These are phyloP conservation scores for Citrus trifoliata DNA, from an alignment of 345 rosid genomes.

Conservation along the genomic window DNA sequence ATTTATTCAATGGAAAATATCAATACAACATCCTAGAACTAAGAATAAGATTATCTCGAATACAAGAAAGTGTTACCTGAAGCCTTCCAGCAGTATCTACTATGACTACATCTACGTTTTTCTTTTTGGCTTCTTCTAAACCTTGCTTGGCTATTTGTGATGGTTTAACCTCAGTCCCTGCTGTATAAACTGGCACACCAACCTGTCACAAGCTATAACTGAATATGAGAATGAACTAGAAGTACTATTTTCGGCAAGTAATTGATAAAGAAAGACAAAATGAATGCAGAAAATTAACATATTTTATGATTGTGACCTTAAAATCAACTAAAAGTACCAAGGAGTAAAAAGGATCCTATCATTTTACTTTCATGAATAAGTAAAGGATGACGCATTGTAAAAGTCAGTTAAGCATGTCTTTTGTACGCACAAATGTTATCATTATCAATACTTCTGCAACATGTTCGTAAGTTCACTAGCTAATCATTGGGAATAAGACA, in stretches of 20 bases:
- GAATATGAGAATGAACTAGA: slow-evolving; percentile 22
- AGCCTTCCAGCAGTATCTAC: slow-evolving; percentile 99
- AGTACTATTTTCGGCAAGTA: not conserved
- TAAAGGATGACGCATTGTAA: not conserved
- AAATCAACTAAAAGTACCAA: not conserved
- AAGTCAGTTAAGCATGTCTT: not conserved
- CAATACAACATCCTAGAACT: not conserved
- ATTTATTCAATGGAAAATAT: not conserved
- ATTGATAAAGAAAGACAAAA: not conserved
- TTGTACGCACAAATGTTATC: not conserved
- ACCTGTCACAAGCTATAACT: slow-evolving; percentile 61
- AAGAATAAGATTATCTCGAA: not conserved
- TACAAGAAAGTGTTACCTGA: slow-evolving; percentile 52
- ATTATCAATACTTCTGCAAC: not conserved
- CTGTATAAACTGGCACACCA: slow-evolving; percentile 81
- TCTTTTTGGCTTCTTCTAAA: slow-evolving; percentile 75
- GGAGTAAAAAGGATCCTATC: not conserved
- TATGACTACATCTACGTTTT: slow-evolving; percentile 80
- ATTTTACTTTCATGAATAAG: not conserved
- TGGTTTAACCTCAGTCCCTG: slow-evolving; percentile 85
- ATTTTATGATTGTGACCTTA: not conserved
- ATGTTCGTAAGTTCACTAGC: not conserved
- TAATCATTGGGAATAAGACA: not conserved
- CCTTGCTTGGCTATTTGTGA: slow-evolving; percentile 90
- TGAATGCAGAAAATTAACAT: not conserved